Percentiles rank a stretch among this genome's conserved stretches.
These are phyloP conservation scores for Erythrobasidium yunnanense DNA, from an alignment of 768 basidiomycete genomes.

Conservation along the genomic window DNA sequence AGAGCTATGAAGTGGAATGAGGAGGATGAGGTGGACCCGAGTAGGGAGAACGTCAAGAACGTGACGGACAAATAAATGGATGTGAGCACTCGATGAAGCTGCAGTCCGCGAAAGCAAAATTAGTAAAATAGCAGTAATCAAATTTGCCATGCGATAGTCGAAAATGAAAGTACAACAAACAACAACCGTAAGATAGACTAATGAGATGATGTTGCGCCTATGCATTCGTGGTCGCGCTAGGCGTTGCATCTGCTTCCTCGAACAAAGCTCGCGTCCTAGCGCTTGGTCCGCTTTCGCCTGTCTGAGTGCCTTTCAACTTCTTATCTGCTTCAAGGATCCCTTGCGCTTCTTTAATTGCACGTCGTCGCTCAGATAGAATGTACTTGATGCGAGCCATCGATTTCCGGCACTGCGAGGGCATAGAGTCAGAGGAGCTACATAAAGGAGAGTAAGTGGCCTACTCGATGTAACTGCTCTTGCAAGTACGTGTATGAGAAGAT, in stretches of 20 bases:
- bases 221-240: too few species aligned
- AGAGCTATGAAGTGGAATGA: conserved; percentile 64
- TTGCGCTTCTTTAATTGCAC: conserved; percentile 67
- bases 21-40: conserved; percentile 5
- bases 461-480: conserved; percentile 37
- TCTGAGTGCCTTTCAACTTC: background rate
- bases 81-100: too few species aligned
- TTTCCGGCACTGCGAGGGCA: conserved; percentile 59
- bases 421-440: background rate
- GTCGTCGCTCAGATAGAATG: conserved; percentile 76
- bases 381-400: conserved; percentile 94
- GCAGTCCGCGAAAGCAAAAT: too few species aligned
- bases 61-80: too few species aligned
- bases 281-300: background rate
- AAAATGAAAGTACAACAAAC: too few species aligned
- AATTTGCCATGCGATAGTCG: too few species aligned
- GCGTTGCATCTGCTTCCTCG: background rate
- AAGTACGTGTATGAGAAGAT: conserved; percentile 33
- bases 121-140: too few species aligned
- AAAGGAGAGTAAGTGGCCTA: conserved; percentile 30
- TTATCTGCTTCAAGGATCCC: background rate
- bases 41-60: too few species aligned
- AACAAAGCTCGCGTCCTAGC: background rate
- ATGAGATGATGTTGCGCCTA: too few species aligned
- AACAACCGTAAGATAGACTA: too few species aligned